Percentiles rank a stretch among this genome's conserved stretches.
These are phyloP conservation scores for Aspergillus terreus DNA, from an alignment of 2,329 filamentous ascomycete genomes.

Conservation along the genomic window DNA sequence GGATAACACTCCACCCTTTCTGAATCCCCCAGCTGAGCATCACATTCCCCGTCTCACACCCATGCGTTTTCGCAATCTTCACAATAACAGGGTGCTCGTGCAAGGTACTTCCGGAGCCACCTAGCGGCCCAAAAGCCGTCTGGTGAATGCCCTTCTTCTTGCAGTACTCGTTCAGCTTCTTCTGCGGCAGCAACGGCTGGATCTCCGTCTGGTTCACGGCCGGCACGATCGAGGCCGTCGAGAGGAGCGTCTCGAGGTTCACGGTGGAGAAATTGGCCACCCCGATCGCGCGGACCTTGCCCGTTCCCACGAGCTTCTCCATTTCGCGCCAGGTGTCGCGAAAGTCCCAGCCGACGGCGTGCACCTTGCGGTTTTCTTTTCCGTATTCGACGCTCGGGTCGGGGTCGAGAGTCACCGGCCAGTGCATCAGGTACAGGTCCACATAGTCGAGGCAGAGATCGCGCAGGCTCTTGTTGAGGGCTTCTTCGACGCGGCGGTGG, in stretches of 20 bases:
- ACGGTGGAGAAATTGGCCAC: constrained; percentile 33
- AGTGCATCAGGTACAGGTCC: constrained; percentile 29
- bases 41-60: constrained; percentile 33
- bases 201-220: constrained; percentile 34
- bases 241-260: constrained; percentile 25
- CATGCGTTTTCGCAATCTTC: constrained; percentile 3
- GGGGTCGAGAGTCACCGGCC: constrained; percentile 12
- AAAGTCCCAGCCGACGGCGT: constrained; percentile 11
- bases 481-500: constrained; percentile 26
- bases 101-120: not conserved
- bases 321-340: constrained; percentile 25
- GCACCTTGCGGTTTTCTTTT: not conserved
- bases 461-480: constrained; percentile 26
- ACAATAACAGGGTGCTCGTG: not conserved
- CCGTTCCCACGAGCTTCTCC: constrained; percentile 23
- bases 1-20: constrained; percentile 49
- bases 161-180: constrained; percentile 30
- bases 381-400: not conserved
- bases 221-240: constrained; percentile 21
- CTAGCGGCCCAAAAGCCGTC: not conserved
- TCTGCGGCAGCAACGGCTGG: constrained; percentile 30
- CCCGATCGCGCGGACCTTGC: constrained; percentile 21
- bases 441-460: constrained; percentile 29
- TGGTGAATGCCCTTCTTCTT: constrained; percentile 26
- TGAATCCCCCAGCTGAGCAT: constrained; percentile 49